Evolutionary conservation across 192 early-diverging fungal species (phyloP).

Genomic region (Umbelopsis vinacea): DNA sequence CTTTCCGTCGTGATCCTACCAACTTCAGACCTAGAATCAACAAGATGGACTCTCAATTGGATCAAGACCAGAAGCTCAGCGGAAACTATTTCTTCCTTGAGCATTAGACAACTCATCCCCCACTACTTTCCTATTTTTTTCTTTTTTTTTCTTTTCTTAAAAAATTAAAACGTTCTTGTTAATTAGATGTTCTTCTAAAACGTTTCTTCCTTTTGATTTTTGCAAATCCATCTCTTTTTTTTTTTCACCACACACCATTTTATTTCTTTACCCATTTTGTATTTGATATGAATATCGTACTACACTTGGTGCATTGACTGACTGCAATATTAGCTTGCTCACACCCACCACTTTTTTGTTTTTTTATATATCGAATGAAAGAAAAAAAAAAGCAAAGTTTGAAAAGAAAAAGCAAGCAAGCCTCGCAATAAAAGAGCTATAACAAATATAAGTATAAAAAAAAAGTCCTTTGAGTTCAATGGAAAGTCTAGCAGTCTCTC

Average conservation of each 20-base stretch:
- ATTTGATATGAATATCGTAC: constrained; percentile 15
- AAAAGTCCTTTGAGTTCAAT: too few relatives aligned
- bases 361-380: background rate
- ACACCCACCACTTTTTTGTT: background rate
- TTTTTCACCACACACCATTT: background rate
- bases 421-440: background rate
- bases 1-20: constrained; percentile 96
- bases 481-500: background rate
- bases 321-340: background rate
- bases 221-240: background rate
- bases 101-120: constrained; percentile 7
- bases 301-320: constrained; percentile 1
- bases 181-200: constrained; percentile 6
- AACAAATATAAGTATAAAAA: background rate
- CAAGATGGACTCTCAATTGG: constrained; percentile 92
- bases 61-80: constrained; percentile 91
- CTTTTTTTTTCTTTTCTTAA: background rate
- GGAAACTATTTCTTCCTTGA: constrained; percentile 63
- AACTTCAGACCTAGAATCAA: constrained; percentile 99
- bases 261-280: constrained; percentile 9
- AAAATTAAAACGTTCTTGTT: background rate
- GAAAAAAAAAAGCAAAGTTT: too few relatives aligned
- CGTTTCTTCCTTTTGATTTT: background rate
- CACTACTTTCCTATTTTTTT: background rate
- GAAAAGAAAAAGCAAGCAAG: too few relatives aligned